Percentiles rank a stretch among this genome's conserved stretches.
phyloP scores from a whole-genome alignment of 345 rosid species.

The Psidium guajava region DNA sequence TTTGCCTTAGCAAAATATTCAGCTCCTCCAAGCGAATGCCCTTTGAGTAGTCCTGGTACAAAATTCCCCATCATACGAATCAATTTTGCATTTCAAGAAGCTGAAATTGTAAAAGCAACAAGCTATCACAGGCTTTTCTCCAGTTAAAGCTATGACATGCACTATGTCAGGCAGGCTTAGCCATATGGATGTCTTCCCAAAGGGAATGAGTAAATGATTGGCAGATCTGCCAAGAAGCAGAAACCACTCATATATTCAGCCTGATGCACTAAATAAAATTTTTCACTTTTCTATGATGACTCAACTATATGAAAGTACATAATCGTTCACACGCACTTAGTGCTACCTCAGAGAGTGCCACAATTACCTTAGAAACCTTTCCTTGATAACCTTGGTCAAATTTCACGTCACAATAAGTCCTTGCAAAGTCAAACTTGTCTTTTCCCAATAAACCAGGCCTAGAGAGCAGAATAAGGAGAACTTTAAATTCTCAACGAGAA shows the following conservation, averaged over 20 bases:
- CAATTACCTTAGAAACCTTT: constrained; percentile 59
- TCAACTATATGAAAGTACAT: neutral
- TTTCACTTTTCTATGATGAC: neutral
- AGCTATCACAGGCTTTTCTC: neutral
- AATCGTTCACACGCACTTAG: neutral
- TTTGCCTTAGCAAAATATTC: constrained; percentile 67
- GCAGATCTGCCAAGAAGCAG: neutral
- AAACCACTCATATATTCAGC: neutral
- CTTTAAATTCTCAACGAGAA: constrained; percentile 4
- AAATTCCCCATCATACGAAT: constrained; percentile 2
- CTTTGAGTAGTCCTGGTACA: constrained; percentile 75
- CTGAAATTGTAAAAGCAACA: neutral
- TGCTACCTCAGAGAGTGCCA: neutral
- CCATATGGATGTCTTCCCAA: neutral
- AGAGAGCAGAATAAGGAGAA: constrained; percentile 3
- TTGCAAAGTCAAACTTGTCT: constrained; percentile 78
- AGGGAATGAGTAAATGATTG: neutral
- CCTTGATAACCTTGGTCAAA: constrained; percentile 38
- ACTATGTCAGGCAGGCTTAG: neutral
- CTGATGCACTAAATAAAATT: neutral
- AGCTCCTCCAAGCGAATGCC: constrained; percentile 90
- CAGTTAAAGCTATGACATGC: neutral
- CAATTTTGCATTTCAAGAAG: neutral
- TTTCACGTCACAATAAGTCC: constrained; percentile 70
- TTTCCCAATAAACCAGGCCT: constrained; percentile 98